Conservation (phyloP, 345 rosid species). For the Gossypium ekmanianum region DNA sequence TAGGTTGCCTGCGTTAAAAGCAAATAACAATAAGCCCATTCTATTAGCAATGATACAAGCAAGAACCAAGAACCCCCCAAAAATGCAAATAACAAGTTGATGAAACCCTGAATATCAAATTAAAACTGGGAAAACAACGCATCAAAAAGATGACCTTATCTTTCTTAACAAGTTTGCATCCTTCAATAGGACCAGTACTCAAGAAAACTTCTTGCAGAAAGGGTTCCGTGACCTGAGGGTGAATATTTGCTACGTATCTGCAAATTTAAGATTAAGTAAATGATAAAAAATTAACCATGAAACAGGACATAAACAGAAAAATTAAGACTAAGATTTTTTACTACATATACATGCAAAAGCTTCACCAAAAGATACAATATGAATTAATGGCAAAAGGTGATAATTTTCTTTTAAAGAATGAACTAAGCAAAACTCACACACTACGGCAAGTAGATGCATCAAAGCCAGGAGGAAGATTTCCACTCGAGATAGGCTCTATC, state of each 20-base stretch:
- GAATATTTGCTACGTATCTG: background rate
- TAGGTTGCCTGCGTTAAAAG: background rate
- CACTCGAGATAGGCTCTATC: constrained; percentile 80
- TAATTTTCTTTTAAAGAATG: background rate
- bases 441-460: constrained; percentile 83
- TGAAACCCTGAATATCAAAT: background rate
- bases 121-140: background rate
- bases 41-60: constrained; percentile 3
- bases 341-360: background rate
- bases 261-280: constrained; percentile 6
- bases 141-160: background rate
- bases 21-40: background rate
- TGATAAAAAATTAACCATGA: background rate
- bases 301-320: constrained; percentile 6
- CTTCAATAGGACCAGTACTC: background rate
- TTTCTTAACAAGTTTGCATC: background rate
- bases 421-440: constrained; percentile 60
- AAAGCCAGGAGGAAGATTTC: constrained; percentile 82
- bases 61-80: constrained; percentile 18
- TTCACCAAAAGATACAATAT: background rate
- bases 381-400: background rate
- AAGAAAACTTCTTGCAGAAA: background rate
- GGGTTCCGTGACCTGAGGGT: background rate
- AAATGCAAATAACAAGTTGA: background rate
- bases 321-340: background rate